Percentiles rank a stretch among this genome's conserved stretches.
These are phyloP conservation scores for Mychonastes homosphaera DNA, from an alignment of 139 green algal genomes.

Conservation along the genomic window DNA sequence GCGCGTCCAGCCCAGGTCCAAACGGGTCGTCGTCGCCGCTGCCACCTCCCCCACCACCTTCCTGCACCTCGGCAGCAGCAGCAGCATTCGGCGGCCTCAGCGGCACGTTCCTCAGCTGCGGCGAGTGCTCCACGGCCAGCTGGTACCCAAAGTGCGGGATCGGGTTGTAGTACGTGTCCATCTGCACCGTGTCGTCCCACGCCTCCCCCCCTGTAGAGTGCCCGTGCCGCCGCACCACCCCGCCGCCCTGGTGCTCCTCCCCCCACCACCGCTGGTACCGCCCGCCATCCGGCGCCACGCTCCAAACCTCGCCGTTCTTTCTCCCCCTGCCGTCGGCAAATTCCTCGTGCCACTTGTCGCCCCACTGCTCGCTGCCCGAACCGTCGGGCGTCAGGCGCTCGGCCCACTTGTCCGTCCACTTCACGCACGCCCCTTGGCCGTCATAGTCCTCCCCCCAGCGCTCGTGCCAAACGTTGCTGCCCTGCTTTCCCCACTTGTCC, in stretches of 20 bases:
- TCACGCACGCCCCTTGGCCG: constrained; percentile 17
- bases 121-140: constrained; percentile 17
- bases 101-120: constrained; percentile 11
- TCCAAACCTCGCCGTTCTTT: constrained; percentile 67
- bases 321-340: constrained; percentile 59
- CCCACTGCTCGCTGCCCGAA: constrained; percentile 57
- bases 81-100: too few relatives aligned
- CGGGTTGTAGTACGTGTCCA: constrained; percentile 87
- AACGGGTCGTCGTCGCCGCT: too few relatives aligned
- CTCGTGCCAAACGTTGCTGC: constrained; percentile 74
- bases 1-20: constrained; percentile 15
- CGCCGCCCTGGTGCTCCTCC: constrained; percentile 63
- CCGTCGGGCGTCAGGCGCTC: constrained; percentile 45
- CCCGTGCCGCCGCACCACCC: constrained; percentile 55
- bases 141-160: constrained; percentile 66
- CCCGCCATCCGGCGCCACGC: constrained; percentile 22
- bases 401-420: constrained; percentile 51
- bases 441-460: constrained; percentile 79
- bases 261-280: constrained; percentile 70
- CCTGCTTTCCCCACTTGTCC: constrained; percentile 75
- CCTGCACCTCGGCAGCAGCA: too few relatives aligned
- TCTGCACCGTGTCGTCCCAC: constrained; percentile 63
- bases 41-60: constrained; percentile 13
- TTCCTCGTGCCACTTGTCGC: constrained; percentile 80
- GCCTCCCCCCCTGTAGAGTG: constrained; percentile 54